Base-by-base conservation (phyloP, 108 stramenopile species). In the Chaetoceros tenuissimus region DNA sequence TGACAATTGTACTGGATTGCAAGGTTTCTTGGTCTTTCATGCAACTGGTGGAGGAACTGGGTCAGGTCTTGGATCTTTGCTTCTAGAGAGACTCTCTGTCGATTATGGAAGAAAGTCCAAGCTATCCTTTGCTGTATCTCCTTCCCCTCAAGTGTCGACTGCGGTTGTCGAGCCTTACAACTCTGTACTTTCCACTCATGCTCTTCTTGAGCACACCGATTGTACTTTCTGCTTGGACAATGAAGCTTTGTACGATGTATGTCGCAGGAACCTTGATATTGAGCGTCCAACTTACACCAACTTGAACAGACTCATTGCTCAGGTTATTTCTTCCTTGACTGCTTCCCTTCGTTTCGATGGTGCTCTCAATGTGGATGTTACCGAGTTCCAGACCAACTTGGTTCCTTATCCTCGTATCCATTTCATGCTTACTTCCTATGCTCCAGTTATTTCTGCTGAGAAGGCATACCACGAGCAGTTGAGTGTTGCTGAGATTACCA, bases 41-140 rank as follows among this genome's bases (percentile, higher is more conserved):
- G 87, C 91, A 44, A 80, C 89, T 74, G 87, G 90, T 24, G 90
- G 87, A 20, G 91, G 91, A 27, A 93, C 87, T 28, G 88, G 87
- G 2, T 67, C 82, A 3, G 87, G 87, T 20, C 80, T 92, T 84
- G 87, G 91, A 25, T 81, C 91, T 7, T 82, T 91, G 16, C 77
- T 91, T 44, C 71, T 91, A 59, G 68, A 74, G 52, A 87, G 85
- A 80, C 68, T 91, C 61, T 75, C 85, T 61, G 87, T 87, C 60
- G 89, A 92, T 62, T 92, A 82, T 73, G 87, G 87, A 47, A 87
- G 89, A 75, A 80, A 87, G 18, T 67, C 89, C 67, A 88, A 89
- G 84, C 69, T 80, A 21, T 89, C 87, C 46, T 92, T 81, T 73
- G 74, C 78, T 57, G 79, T 86, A 34, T 66, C 84, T 51, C 90